Evolutionary conservation across 2,329 filamentous ascomycete genomes (phyloP), one percentile per base, ranked within the genome.

Genomic region (Fusarium austroafricanum): DNA sequence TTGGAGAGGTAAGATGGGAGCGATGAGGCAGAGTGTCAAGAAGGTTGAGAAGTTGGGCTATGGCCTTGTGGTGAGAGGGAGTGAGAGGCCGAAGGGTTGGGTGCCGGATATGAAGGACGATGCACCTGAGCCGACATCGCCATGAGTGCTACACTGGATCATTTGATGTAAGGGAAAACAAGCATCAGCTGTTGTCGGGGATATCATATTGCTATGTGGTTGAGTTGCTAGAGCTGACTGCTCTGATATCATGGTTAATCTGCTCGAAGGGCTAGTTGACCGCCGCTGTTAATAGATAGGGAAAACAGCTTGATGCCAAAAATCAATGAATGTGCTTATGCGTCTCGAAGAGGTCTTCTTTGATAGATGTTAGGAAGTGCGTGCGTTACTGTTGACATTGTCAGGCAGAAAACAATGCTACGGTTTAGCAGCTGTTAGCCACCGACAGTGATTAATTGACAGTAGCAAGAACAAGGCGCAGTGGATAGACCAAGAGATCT

Each of bases 21-120:
- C 94, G 2, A 97, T 97, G 92, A 87, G 90, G 73, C 87, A 88
- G 75, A 96, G 93, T 77, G 94, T 99, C 26, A 90, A 91, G 75
- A 99, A 99, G 84, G 96, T 99, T 12, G 96, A 99, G 84, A 90
- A 88, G 70, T 87, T 95, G 23, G 89, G 94, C 29, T 99, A 98
- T 78, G 93, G 94, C 6, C 87, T 97, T 70, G 89, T 91, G 29
- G 92, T 99, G 21, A 85, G 96, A 52, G 95, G 95, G 0, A 92
- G 90, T 52, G 96, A 99, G 83, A 83, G 94, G 65, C 95, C 95
- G 0, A 92, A 91, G 75, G 95, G 95, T 1, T 98, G 95, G 95
- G 87, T 96, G 75, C 95, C 94, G 6, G 94, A 97, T 75, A 79
- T 92, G 75, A 79, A 77, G 68, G 79, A 80, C 15, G 78, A 80